Base-by-base conservation (phyloP, 2,329 filamentous ascomycete genomes). In the Calonectria hawksworthii region DNA sequence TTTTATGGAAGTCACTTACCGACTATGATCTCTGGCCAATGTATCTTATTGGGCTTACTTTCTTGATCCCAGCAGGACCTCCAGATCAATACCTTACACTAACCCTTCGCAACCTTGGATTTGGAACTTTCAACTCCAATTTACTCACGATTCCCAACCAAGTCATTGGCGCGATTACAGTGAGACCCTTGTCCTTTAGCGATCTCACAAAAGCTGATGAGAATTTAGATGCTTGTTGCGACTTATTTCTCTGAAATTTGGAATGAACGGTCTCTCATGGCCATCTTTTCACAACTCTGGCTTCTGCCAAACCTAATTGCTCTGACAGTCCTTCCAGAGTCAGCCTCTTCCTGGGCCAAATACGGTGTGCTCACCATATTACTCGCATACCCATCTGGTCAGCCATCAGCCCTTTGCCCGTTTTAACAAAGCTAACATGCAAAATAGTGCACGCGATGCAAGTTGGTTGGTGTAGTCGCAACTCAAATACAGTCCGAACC, bases 11-110 rank as follows among this genome's bases (percentile, higher is more conserved):
- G 50, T 86, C 88, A 2, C 78, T 92, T 3, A 86, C 85, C 14
- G 92, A 93, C 76, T 93, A 89, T 78, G 90, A 93, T 74, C 84
- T 93, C 67, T 93, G 80, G 81, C 90, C 90, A 0, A 80, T 91
- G 9, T 92, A 92, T 74, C 67, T 88, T 6, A 84, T 90, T 21
- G 89, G 89, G 1, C 78, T 90, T 1, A 82, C 86, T 0, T 87
- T 86, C 61, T 86, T 87, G 51, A 88, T 91, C 8, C 90, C 90
- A 0, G 82, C 84, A 0, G 83, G 80, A 0, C 88, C 90, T 0
- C 86, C 88, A 0, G 81, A 82, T 11, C 84, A 85, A 5, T 92
- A 92, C 70, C 84, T 93, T 4, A 91, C 90, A 0, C 85, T 91
- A 7, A 89, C 61, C 10, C 77, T 78, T 30, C 72, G 72, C 8